Evolutionary conservation across 345 rosid species (phyloP).

Genomic region (Eutrema yunnanense): DNA sequence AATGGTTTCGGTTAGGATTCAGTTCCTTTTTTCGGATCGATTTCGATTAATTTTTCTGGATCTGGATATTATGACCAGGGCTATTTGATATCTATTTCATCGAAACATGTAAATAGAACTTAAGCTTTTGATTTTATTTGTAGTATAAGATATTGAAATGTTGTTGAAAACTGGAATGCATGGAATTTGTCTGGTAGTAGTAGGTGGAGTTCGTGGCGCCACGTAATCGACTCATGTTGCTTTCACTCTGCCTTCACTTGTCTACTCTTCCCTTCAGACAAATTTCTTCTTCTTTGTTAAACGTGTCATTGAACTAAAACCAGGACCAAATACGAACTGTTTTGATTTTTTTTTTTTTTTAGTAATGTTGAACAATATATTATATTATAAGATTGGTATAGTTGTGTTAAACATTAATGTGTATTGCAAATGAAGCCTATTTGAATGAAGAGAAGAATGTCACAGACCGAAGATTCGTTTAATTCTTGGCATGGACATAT

Average conservation of each 20-base stretch:
- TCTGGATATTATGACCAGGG: too few relatives aligned
- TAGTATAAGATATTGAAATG: background rate
- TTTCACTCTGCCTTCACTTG: background rate
- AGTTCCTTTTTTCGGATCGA: too few relatives aligned
- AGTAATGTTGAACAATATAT: background rate
- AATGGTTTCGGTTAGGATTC: too few relatives aligned
- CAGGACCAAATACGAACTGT: background rate
- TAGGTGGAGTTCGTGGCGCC: constrained; percentile 18
- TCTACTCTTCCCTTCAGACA: constrained; percentile 6
- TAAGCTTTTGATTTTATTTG: background rate
- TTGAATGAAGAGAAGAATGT: too few relatives aligned
- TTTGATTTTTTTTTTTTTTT: background rate
- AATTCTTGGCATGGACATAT: too few relatives aligned
- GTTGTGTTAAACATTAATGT: too few relatives aligned
- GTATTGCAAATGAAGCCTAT: too few relatives aligned
- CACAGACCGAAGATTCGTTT: too few relatives aligned
- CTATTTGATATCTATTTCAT: background rate
- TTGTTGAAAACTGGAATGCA: constrained; percentile 11
- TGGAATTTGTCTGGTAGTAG: constrained; percentile 7
- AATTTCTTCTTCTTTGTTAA: background rate
- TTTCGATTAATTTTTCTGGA: too few relatives aligned
- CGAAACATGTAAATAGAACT: background rate
- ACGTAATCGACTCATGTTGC: constrained; percentile 6
- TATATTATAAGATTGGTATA: too few relatives aligned
- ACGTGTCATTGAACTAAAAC: constrained; percentile 14